Conservation (phyloP, 73 alveolate genomes). For the Paramecium sexaurelia region DNA sequence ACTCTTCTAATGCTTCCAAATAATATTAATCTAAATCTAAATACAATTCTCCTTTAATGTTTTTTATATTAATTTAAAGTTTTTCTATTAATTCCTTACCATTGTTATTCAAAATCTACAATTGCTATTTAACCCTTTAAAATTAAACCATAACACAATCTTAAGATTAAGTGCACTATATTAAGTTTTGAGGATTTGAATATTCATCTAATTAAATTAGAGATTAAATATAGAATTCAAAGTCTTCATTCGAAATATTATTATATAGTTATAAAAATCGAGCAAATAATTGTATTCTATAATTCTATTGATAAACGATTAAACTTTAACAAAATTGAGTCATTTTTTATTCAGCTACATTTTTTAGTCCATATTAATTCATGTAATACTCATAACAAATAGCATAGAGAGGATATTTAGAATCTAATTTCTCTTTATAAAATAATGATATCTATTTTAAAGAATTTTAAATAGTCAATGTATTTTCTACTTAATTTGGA, state of each 20-base stretch:
- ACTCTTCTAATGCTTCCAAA: background rate
- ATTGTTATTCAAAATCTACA: background rate
- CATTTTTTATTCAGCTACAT: conserved; percentile 38
- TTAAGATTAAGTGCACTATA: background rate
- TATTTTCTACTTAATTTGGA: conserved; percentile 7
- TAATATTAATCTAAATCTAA: background rate
- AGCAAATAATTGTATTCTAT: conserved; percentile 32
- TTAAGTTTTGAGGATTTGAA: background rate
- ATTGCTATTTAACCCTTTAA: background rate
- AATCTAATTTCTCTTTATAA: conserved; percentile 23
- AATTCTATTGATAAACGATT: background rate
- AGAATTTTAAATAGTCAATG: conserved; percentile 3
- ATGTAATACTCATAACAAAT: conserved; percentile 38
- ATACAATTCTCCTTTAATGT: background rate
- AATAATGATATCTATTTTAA: conserved; percentile 29
- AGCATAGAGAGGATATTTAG: conserved; percentile 21
- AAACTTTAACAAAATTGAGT: conserved; percentile 20
- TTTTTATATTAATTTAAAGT: background rate
- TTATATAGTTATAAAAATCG: background rate
- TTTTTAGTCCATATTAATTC: conserved; percentile 18
- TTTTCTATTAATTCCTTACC: background rate
- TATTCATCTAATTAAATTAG: background rate
- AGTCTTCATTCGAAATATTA: background rate
- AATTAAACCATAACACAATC: background rate
- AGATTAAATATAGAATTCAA: conserved; percentile 19